Conservation (phyloP, 2,329 filamentous ascomycete genomes). For the Microdochium bolleyi region DNA sequence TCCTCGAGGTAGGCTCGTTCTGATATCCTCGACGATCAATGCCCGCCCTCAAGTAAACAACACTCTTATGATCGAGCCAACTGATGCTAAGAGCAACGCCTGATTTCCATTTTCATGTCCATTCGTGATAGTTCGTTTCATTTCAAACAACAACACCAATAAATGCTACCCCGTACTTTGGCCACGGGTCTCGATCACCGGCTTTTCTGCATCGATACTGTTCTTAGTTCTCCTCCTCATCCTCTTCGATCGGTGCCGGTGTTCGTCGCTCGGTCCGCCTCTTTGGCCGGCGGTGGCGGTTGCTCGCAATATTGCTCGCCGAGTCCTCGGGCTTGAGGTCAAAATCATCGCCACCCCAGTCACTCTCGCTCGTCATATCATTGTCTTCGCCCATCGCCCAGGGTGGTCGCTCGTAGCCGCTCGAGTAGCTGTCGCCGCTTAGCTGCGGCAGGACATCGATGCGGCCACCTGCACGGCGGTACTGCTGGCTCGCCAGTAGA, state of each 20-base stretch:
- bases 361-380: constrained; percentile 42
- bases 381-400: constrained; percentile 38
- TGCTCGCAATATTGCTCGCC: constrained; percentile 72
- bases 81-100: no score
- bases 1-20: no score
- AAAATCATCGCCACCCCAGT: constrained; percentile 45
- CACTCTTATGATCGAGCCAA: no score
- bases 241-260: constrained; percentile 65
- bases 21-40: no score
- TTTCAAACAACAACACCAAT: not conserved
- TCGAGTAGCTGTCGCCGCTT: constrained; percentile 36
- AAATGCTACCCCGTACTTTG: not conserved
- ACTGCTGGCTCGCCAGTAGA: constrained; percentile 57
- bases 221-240: constrained; percentile 36
- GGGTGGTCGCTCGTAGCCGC: constrained; percentile 38
- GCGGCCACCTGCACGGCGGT: constrained; percentile 35
- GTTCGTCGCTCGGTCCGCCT: constrained; percentile 61
- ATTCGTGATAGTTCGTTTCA: no score
- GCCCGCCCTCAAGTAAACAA: no score
- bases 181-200: not conserved
- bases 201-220: not conserved
- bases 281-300: constrained; percentile 58
- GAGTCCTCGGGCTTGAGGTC: constrained; percentile 70
- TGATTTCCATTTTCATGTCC: no score
- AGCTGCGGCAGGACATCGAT: constrained; percentile 46